phyloP scores from a whole-genome alignment of 345 rosid species.

The Adansonia digitata region DNA sequence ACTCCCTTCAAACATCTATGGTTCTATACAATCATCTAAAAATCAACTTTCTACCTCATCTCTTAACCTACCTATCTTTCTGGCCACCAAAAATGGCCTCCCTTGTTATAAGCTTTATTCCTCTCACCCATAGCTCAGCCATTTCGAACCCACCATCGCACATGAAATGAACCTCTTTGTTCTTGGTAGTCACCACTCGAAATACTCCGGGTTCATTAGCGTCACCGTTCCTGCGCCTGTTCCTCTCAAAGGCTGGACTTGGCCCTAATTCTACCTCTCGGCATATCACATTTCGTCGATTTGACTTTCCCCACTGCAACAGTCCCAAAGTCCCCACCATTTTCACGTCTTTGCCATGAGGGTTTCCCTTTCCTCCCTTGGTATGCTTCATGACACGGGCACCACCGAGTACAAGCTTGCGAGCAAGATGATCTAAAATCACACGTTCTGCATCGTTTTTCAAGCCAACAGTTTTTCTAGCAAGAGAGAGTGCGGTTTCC shows the following conservation, averaged over 20 bases:
- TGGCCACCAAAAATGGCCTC: slow-evolving; percentile 40
- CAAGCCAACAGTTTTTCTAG: slow-evolving; percentile 22
- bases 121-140: slow-evolving; percentile 92
- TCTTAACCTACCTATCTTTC: background rate
- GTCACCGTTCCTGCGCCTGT: slow-evolving; percentile 39
- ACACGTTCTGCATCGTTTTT: slow-evolving; percentile 44
- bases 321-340: slow-evolving; percentile 54
- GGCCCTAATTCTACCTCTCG: slow-evolving; percentile 57
- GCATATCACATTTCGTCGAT: slow-evolving; percentile 60
- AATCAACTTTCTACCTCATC: background rate
- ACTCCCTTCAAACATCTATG: slow-evolving; percentile 15
- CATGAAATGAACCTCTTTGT: slow-evolving; percentile 76
- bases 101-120: slow-evolving; percentile 77
- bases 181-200: slow-evolving; percentile 60
- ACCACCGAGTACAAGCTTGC: slow-evolving; percentile 55
- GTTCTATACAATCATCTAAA: slow-evolving; percentile 16
- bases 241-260: slow-evolving; percentile 46
- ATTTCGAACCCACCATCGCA: slow-evolving; percentile 69
- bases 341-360: slow-evolving; percentile 56
- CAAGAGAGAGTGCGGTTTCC: slow-evolving; percentile 61
- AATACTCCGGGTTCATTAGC: slow-evolving; percentile 52
- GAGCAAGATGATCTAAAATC: slow-evolving; percentile 68
- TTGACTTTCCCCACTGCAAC: slow-evolving; percentile 82
- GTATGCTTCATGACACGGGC: slow-evolving; percentile 70
- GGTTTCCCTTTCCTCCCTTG: slow-evolving; percentile 70